phyloP scores from a whole-genome alignment of 306 rosid species.

The Dalbergia cultrata region DNA sequence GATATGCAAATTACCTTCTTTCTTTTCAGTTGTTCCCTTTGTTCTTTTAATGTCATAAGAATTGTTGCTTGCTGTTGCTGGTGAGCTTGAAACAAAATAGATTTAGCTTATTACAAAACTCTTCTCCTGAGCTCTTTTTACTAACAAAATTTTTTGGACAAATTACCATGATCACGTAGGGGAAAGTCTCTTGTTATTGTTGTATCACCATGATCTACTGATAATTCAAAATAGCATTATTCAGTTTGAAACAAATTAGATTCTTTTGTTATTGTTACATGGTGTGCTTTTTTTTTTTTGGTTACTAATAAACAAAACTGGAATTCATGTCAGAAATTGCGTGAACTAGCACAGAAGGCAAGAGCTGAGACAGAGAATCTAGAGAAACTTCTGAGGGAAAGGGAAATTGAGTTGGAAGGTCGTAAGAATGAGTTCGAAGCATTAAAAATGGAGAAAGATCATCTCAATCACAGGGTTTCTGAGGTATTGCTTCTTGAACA shows the following conservation, averaged over 20 bases:
- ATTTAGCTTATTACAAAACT: not conserved
- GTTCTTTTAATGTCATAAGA: constrained; percentile 2
- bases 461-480: constrained; percentile 62
- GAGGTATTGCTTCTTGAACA: constrained; percentile 71
- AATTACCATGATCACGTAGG: too few relatives aligned
- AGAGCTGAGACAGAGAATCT: constrained; percentile 63
- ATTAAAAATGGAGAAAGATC: constrained; percentile 64
- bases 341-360: constrained; percentile 71
- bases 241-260: not conserved
- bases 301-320: constrained; percentile 9
- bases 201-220: not conserved
- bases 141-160: not conserved
- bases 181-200: too few relatives aligned
- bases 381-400: constrained; percentile 70
- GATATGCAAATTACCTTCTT: not conserved
- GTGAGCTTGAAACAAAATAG: constrained; percentile 14
- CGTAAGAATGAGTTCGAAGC: constrained; percentile 70
- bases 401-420: constrained; percentile 68
- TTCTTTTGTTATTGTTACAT: not conserved
- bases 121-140: not conserved
- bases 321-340: constrained; percentile 72
- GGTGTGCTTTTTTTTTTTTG: not conserved
- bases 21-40: constrained; percentile 18
- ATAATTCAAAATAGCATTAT: not conserved
- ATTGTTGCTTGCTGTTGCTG: not conserved